Percentiles rank a stretch among this genome's conserved stretches.
These are phyloP conservation scores for Ophiorrhiza pumila DNA, from an alignment of 257 asterid species.

Conservation along the genomic window DNA sequence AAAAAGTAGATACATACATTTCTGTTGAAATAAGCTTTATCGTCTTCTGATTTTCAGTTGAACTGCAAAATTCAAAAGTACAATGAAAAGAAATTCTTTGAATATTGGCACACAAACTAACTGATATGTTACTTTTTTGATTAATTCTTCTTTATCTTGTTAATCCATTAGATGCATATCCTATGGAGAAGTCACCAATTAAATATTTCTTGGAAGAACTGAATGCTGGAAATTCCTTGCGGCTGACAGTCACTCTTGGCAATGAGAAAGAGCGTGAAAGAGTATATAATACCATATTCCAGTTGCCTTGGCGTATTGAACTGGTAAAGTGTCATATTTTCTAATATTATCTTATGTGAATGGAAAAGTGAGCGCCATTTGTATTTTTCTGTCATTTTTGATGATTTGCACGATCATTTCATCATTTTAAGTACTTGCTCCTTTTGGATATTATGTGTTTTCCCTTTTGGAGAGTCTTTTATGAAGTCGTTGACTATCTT, in stretches of 20 bases:
- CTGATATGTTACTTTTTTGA: conserved; percentile 11
- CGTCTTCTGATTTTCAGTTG: not conserved
- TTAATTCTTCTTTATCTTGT: conserved; percentile 21
- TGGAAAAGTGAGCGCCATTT: not conserved
- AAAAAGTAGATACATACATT: not conserved
- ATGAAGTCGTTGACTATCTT: not conserved
- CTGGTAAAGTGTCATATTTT: conserved; percentile 55
- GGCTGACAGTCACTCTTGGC: conserved; percentile 72
- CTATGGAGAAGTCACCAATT: conserved; percentile 74
- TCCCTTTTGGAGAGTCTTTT: not conserved
- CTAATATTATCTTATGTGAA: not conserved
- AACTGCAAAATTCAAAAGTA: not conserved
- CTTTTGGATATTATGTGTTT: not conserved
- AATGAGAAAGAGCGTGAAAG: conserved; percentile 90
- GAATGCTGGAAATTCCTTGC: conserved; percentile 82
- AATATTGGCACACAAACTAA: not conserved
- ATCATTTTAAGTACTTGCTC: not conserved
- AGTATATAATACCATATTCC: conserved; percentile 93
- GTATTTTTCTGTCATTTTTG: not conserved
- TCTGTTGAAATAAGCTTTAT: not conserved
- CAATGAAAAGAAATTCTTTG: not conserved
- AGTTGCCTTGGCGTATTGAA: conserved; percentile 98
- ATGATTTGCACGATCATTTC: conserved; percentile 1
- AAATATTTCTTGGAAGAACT: conserved; percentile 85
- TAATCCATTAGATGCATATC: conserved; percentile 42